Conservation (phyloP, 257 asterid species). For the Salvia hispanica region DNA sequence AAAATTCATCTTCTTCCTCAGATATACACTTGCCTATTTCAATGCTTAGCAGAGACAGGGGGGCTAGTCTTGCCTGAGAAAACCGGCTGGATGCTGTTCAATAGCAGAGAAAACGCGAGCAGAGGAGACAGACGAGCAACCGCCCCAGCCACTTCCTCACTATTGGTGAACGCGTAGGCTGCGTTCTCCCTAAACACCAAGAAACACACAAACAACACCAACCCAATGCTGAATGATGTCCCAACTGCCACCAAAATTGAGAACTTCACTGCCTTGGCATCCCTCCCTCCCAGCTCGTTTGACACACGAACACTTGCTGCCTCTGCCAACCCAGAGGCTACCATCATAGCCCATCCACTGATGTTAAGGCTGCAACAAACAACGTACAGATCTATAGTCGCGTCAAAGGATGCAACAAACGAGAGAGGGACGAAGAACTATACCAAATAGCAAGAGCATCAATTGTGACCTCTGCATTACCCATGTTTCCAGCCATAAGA, state of each 20-base stretch:
- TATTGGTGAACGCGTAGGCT: slow-evolving; percentile 55
- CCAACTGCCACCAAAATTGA: too few species aligned
- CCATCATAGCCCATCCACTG: slow-evolving; percentile 74
- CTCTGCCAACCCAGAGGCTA: slow-evolving; percentile 65
- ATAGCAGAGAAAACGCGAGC: slow-evolving; percentile 55
- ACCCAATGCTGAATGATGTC: too few species aligned
- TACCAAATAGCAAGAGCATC: slow-evolving; percentile 82
- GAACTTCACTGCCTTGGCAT: background rate
- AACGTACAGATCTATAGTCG: slow-evolving; percentile 28
- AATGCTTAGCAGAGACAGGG: too few species aligned
- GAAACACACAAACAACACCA: too few species aligned
- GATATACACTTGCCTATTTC: too few species aligned
- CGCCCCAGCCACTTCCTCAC: slow-evolving; percentile 36
- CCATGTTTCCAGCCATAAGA: slow-evolving; percentile 63
- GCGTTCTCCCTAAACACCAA: too few species aligned
- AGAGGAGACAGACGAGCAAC: slow-evolving; percentile 58
- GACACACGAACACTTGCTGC: slow-evolving; percentile 71
- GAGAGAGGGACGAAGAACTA: background rate
- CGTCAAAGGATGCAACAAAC: too few species aligned
- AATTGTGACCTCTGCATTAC: slow-evolving; percentile 60
- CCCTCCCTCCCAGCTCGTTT: slow-evolving; percentile 67
- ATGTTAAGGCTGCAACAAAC: slow-evolving; percentile 49
- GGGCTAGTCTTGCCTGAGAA: slow-evolving; percentile 48
- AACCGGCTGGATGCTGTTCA: slow-evolving; percentile 63
- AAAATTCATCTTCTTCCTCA: too few species aligned